phyloP scores from a whole-genome alignment of 2,329 filamentous ascomycete genomes.

The Akanthomyces lecanii region DNA sequence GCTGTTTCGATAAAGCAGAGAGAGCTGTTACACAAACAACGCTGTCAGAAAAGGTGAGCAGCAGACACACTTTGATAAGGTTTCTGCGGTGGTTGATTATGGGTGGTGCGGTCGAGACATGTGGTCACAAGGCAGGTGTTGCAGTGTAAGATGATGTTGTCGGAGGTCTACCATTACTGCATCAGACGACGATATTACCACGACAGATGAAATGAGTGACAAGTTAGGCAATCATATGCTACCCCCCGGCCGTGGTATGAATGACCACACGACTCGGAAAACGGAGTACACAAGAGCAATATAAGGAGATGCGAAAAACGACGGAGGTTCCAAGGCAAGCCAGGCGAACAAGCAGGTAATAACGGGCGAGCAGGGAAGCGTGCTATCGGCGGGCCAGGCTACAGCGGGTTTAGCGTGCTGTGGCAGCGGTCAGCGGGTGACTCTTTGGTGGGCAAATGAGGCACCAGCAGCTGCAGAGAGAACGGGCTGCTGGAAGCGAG shows the following conservation, averaged over 20 bases:
- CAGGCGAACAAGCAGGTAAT: not conserved
- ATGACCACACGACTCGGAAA: not conserved
- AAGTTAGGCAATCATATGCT: not conserved
- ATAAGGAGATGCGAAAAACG: not conserved
- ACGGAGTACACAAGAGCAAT: too few relatives aligned
- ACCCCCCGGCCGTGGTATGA: not conserved
- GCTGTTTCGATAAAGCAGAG: not conserved
- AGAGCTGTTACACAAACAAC: not conserved
- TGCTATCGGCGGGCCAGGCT: not conserved
- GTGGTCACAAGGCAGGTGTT: constrained; percentile 7
- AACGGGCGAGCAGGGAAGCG: not conserved
- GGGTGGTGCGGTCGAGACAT: constrained; percentile 4
- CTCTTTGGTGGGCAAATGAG: not conserved
- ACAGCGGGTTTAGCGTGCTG: not conserved
- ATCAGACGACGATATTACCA: constrained; percentile 3
- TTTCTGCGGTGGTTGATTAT: not conserved
- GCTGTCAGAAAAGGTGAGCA: not conserved
- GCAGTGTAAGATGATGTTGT: not conserved
- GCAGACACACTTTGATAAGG: constrained; percentile 5
- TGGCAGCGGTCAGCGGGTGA: not conserved
- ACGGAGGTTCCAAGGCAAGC: not conserved
- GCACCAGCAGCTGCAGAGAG: not conserved
- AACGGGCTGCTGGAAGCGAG: not conserved
- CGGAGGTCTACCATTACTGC: not conserved
- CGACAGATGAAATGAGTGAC: not conserved